Evolutionary conservation across 495 filamentous ascomycete genomes (phyloP), one percentile per base, ranked within the genome.

Genomic region (Penicillium bovifimosum): DNA sequence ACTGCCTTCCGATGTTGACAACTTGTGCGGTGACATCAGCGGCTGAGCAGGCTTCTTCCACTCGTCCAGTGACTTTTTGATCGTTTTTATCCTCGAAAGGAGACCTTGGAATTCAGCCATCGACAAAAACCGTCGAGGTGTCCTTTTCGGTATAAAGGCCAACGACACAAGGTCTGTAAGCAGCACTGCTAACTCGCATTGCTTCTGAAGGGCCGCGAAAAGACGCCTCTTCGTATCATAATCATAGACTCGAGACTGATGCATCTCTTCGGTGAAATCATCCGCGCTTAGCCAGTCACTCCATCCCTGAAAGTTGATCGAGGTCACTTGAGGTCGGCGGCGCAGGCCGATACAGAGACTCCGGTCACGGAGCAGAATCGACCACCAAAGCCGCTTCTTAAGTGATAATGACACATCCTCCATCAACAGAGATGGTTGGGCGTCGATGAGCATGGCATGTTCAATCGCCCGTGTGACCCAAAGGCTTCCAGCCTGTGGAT

Each of bases 381-480:
- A 74, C 76, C 77, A 78, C 74, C 74, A 78, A 17, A 79, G 51
- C 5, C 76, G 65, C 52, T 76, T 77, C 41, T 67, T 71, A 14
- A 69, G 47, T 0, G 60, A 58, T 0, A 58, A 40, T 16, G 58
- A 55, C 20, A 67, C 17, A 18, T 55, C 50, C 14, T 62, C 60
- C 0, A 16, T 2, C 10, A 41, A 35, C 6, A 39, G 0, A 0
- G 53, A 53, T 14, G 68, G 66, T 24, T 73, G 66, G 3, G 67
- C 66, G 31, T 72, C 70, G 9, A 75, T 63, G 11, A 66, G 68
- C 53, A 74, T 71, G 13, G 76, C 75, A 51, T 72, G 73, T 46
- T 77, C 68, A 33, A 78, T 75, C 4, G 73, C 74, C 16, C 65
- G 64, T 8, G 68, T 64, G 6, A 80, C 60, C 76, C 76, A 79